Evolutionary conservation across 192 early-diverging fungal species (phyloP).

Genomic region (Mortierella hygrophila): DNA sequence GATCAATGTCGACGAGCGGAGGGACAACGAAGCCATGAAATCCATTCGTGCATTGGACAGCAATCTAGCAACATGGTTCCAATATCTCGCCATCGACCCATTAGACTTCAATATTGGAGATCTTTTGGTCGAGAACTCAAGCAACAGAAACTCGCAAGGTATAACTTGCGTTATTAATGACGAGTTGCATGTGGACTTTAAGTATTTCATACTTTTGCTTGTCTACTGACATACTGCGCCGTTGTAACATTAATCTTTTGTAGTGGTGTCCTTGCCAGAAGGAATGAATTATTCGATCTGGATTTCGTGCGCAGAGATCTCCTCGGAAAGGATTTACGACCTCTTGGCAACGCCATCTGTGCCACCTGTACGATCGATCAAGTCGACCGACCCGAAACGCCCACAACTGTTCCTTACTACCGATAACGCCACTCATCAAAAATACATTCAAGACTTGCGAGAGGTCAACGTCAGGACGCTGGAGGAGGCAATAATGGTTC

Average conservation of each 20-base stretch:
- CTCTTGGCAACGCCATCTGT: slow-evolving; percentile 68
- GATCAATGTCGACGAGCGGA: slow-evolving; percentile 25
- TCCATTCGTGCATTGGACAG: slow-evolving; percentile 17
- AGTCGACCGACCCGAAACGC: slow-evolving; percentile 23
- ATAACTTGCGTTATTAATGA: background rate
- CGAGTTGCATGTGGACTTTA: too few species aligned
- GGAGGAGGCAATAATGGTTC: slow-evolving; percentile 70
- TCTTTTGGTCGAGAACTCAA: background rate
- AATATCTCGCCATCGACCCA: background rate
- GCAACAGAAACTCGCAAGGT: background rate
- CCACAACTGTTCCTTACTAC: slow-evolving; percentile 51
- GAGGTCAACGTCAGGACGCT: slow-evolving; percentile 68
- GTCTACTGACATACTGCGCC: background rate
- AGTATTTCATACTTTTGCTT: background rate
- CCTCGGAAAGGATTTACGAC: slow-evolving; percentile 90
- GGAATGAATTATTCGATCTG: slow-evolving; percentile 86
- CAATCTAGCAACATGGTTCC: background rate
- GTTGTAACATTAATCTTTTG: background rate
- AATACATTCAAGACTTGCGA: slow-evolving; percentile 72
- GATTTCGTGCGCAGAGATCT: slow-evolving; percentile 93
- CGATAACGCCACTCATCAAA: slow-evolving; percentile 56
- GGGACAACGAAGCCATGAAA: background rate
- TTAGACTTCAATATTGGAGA: background rate
- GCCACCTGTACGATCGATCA: background rate
- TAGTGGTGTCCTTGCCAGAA: slow-evolving; percentile 46